phyloP scores from a whole-genome alignment of 2,329 filamentous ascomycete genomes.

The Xylaria sp. region DNA sequence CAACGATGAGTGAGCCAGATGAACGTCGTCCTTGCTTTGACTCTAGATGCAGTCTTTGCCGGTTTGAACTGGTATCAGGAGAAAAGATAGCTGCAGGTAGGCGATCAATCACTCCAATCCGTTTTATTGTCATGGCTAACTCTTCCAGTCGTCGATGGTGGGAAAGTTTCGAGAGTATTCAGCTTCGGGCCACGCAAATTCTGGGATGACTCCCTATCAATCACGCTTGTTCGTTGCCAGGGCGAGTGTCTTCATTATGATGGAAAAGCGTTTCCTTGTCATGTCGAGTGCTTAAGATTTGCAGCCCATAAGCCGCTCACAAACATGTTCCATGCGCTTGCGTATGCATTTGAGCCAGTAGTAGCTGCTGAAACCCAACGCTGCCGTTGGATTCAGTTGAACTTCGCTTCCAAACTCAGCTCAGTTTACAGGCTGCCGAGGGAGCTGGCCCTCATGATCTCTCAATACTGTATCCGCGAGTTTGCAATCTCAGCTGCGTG shows the following conservation, averaged over 20 bases:
- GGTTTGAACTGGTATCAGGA: neutral
- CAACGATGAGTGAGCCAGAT: neutral
- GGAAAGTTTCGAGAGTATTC: neutral
- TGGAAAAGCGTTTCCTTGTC: neutral
- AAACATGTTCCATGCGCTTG: neutral
- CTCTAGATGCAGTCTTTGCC: neutral
- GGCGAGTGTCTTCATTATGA: constrained; percentile 1
- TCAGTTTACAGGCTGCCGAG: neutral
- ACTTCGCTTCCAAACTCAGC: neutral
- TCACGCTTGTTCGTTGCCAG: neutral
- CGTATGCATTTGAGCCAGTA: constrained; percentile 10
- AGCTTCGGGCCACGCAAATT: neutral
- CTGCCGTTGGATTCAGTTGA: constrained; percentile 7
- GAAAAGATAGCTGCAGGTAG: neutral
- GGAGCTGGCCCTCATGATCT: constrained; percentile 10
- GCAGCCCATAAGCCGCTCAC: neutral
- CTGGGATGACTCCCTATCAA: neutral
- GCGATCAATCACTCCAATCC: neutral
- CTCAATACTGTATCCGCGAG: constrained; percentile 12
- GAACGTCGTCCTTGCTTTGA: neutral
- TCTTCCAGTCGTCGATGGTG: neutral
- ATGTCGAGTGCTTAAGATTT: constrained; percentile 8
- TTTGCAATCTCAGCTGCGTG: constrained; percentile 7
- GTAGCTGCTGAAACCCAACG: neutral
- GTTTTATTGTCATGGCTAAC: neutral